phyloP scores from a whole-genome alignment of 768 basidiomycete species.

The Rhizopogon rudus region DNA sequence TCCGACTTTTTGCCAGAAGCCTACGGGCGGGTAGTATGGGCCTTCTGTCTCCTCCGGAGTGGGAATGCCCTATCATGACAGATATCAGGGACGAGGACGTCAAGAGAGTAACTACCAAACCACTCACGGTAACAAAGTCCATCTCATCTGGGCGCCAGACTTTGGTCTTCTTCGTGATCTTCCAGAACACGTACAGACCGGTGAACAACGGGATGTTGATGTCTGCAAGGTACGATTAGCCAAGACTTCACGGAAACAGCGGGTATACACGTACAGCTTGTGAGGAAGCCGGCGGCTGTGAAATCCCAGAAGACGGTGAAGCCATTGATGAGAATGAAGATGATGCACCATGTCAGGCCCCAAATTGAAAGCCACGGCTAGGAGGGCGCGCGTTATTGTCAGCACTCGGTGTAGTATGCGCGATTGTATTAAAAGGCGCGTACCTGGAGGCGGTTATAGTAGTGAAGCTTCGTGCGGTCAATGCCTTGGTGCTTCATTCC shows the following conservation, averaged over 20 bases:
- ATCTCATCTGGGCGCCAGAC: conserved; percentile 57
- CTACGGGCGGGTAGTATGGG: conserved; percentile 4
- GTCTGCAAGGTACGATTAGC: conserved; percentile 19
- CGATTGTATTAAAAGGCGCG: background rate
- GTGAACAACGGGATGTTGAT: conserved; percentile 20
- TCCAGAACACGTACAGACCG: conserved; percentile 19
- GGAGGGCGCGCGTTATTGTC: conserved; percentile 14
- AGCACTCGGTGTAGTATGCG: background rate
- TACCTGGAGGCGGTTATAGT: conserved; percentile 48
- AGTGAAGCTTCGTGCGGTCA: conserved; percentile 56
- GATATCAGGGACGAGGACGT: background rate
- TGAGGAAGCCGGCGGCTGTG: conserved; percentile 47
- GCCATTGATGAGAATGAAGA: conserved; percentile 58
- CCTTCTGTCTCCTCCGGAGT: conserved; percentile 8
- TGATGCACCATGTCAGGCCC: conserved; percentile 56
- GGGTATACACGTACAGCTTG: conserved; percentile 31
- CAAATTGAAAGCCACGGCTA: conserved; percentile 60
- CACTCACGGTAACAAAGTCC: conserved; percentile 63
- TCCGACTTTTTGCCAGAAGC: conserved; percentile 7
- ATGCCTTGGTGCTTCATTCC: conserved; percentile 69
- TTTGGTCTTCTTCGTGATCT: conserved; percentile 11
- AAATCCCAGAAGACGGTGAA: conserved; percentile 59
- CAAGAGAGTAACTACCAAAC: background rate
- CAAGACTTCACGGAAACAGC: background rate
- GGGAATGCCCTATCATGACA: conserved; percentile 4